Conservation (phyloP, 139 green algal genomes). For the Chloropicon primus region DNA sequence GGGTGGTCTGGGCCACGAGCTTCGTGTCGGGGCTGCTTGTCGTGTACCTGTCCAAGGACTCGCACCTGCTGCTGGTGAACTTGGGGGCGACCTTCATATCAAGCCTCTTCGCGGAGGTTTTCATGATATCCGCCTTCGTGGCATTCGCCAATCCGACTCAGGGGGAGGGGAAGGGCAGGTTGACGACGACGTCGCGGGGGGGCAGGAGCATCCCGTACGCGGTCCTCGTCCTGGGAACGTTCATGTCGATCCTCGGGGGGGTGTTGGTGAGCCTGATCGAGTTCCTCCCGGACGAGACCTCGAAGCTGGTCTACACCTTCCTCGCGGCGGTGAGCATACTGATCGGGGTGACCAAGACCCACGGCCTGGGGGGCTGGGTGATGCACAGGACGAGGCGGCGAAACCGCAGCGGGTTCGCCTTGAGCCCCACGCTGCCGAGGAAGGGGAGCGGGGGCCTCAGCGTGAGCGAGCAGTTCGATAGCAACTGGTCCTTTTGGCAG, state of each 20-base stretch:
- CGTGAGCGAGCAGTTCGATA: not conserved
- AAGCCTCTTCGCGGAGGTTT: not conserved
- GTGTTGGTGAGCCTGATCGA: not conserved
- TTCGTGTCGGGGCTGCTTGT: not conserved
- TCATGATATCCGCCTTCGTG: not conserved
- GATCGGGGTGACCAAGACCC: slow-evolving; percentile 49
- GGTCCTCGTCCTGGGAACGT: not conserved
- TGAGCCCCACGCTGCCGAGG: not conserved
- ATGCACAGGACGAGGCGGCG: slow-evolving; percentile 16
- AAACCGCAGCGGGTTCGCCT: not conserved
- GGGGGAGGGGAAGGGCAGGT: too few relatives aligned
- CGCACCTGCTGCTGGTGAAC: not conserved
- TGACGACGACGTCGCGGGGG: too few relatives aligned
- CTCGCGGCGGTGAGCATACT: slow-evolving; percentile 47
- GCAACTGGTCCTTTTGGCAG: slow-evolving; percentile 64
- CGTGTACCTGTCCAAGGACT: not conserved
- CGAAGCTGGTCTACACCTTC: slow-evolving; percentile 52
- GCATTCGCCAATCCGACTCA: not conserved
- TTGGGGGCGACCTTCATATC: not conserved
- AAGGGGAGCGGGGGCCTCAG: not conserved
- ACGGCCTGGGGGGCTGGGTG: slow-evolving; percentile 58
- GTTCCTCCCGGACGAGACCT: not conserved
- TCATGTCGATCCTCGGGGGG: not conserved
- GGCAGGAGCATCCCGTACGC: not conserved
- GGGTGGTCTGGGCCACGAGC: not conserved